Base-by-base conservation (phyloP, 345 rosid species). In the Lagerstroemia speciosa region DNA sequence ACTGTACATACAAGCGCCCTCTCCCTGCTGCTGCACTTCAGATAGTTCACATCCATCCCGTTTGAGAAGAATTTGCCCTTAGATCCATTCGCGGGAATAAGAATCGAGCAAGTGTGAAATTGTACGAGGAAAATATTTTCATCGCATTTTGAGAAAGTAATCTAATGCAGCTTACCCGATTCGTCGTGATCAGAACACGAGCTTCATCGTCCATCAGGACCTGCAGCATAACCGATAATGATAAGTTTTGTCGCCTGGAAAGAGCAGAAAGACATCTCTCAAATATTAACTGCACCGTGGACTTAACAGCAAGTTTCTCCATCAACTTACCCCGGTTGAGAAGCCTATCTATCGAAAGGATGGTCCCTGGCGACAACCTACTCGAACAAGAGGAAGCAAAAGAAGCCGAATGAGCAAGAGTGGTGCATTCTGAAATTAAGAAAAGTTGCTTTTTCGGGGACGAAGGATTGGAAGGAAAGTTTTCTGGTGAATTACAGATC, bases 21-120 rank as follows among this genome's bases (percentile, higher is more conserved):
- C 19, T 55, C 29, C 65, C 0, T 72, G 32, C 52, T 30, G 37
- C 36, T 19, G 60, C 50, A 36, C 60, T 48, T 41, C 43, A 65
- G 15, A 1, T 72, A 65, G 38, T 20, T 58, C 29, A 50, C 69
- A 72, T 72, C 69, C 74, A 57, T 72, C 41, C 40, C 69, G 8
- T 53, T 31, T 0, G 41, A 71, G 64, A 65, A 71, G 74, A 64
- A 71, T 65, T 65, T 30, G 3, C 74, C 60, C 66, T 65, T 52
- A 52, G 22, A 20, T 52, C 19, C 57, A 20, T 22, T 52, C 57
- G 6, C 26, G 58, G 57, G 31, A 19, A 17, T 38, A 38, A 38
- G n/a, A 31, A 60, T 5, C 33, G 20, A 0, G 3, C 10, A 7
- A n/a, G 1, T 3, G 20, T 7, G 45, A 5, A 29, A n/a, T n/a